These are phyloP conservation scores for Xylaria cubensis DNA, from an alignment of 495 filamentous ascomycete genomes.

Conservation along the genomic window DNA sequence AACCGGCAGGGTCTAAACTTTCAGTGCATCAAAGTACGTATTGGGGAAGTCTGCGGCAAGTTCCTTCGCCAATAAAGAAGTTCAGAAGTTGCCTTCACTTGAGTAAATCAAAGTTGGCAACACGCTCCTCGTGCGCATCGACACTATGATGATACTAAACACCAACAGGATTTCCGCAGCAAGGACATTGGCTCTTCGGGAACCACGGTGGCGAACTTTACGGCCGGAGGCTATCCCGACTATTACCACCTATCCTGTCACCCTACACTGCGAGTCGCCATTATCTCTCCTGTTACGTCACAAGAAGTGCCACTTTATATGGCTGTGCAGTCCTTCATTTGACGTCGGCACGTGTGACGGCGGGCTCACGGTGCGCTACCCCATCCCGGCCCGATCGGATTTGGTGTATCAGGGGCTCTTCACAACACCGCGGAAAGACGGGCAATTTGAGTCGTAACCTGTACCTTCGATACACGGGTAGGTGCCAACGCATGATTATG, in stretches of 20 bases:
- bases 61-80: neutral
- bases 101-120: neutral
- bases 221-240: neutral
- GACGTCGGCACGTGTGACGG: neutral
- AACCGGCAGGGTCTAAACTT: neutral
- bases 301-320: neutral
- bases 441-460: neutral
- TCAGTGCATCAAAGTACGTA: neutral
- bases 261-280: neutral
- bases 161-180: neutral
- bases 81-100: neutral
- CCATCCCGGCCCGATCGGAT: neutral
- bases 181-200: neutral
- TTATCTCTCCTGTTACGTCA: neutral
- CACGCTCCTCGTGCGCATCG: neutral
- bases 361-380: neutral
- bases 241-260: neutral
- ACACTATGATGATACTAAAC: neutral
- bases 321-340: neutral
- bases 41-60: neutral
- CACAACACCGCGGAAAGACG: neutral
- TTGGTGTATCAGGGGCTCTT: neutral
- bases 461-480: neutral
- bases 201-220: neutral
- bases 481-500: neutral